Conservation (phyloP, 116 monocot species). For the Posidonia oceanica region DNA sequence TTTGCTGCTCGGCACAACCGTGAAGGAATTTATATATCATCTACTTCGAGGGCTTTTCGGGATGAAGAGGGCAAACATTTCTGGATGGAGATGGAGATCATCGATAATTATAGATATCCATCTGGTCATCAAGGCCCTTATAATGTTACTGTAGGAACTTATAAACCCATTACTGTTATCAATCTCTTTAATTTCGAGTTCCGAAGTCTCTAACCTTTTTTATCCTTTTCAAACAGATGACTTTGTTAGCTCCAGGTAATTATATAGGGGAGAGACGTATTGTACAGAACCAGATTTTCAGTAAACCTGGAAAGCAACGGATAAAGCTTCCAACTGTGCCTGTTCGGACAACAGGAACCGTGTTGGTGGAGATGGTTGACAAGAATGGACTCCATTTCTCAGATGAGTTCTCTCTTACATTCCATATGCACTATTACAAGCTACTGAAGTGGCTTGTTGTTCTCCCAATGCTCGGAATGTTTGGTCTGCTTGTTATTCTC, state of each 20-base stretch:
- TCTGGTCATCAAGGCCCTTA: slow-evolving; percentile 88
- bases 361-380: slow-evolving; percentile 94
- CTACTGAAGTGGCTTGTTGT: slow-evolving; percentile 87
- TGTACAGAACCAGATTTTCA: slow-evolving; percentile 34
- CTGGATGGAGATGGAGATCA: slow-evolving; percentile 90
- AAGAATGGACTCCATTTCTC: slow-evolving; percentile 85
- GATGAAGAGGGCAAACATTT: slow-evolving; percentile 98
- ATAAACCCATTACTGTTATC: no score
- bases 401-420: slow-evolving; percentile 92
- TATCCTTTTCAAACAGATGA: slow-evolving; percentile 39
- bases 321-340: slow-evolving; percentile 84
- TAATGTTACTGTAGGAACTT: slow-evolving; percentile 73
- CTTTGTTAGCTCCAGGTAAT: slow-evolving; percentile 84
- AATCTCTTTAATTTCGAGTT: neutral
- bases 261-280: slow-evolving; percentile 92
- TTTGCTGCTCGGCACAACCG: slow-evolving; percentile 58
- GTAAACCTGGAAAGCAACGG: slow-evolving; percentile 66
- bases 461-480: slow-evolving; percentile 89
- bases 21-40: slow-evolving; percentile 77
- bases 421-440: slow-evolving; percentile 96
- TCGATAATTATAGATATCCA: slow-evolving; percentile 77
- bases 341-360: slow-evolving; percentile 80
- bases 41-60: slow-evolving; percentile 56
- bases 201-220: neutral
- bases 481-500: slow-evolving; percentile 74